phyloP scores from a whole-genome alignment of 306 rosid genomes.

The Glycine latifolia region DNA sequence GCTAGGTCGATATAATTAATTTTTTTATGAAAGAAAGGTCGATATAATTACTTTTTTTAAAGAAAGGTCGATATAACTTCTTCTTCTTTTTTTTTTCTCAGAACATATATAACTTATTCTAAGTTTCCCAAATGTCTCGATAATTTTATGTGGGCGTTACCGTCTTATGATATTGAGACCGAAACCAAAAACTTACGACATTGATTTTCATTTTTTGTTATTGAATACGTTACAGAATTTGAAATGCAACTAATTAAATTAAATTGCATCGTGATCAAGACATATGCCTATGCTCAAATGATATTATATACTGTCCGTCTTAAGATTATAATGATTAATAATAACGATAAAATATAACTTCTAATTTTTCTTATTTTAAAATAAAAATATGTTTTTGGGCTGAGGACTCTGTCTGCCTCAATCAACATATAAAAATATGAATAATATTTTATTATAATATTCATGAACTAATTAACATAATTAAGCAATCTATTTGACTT shows the following conservation, averaged over 20 bases:
- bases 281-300: not conserved
- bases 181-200: not conserved
- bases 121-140: too few relatives aligned
- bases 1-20: too few relatives aligned
- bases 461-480: not conserved
- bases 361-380: too few relatives aligned
- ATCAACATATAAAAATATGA: not conserved
- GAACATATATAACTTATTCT: not conserved
- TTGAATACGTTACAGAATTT: not conserved
- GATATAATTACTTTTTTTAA: too few relatives aligned
- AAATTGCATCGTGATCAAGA: not conserved
- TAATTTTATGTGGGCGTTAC: not conserved
- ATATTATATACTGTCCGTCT: not conserved
- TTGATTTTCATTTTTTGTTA: not conserved
- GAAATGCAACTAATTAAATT: not conserved
- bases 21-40: too few relatives aligned
- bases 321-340: not conserved
- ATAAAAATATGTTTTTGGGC: too few relatives aligned
- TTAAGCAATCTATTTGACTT: conserved; percentile 17
- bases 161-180: not conserved
- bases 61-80: not conserved
- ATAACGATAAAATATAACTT: too few relatives aligned
- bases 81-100: not conserved
- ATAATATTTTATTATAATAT: not conserved
- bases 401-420: too few relatives aligned